Base-by-base conservation (phyloP, 805 yeast genomes). In the Kluyveromyces dobzhanskii region DNA sequence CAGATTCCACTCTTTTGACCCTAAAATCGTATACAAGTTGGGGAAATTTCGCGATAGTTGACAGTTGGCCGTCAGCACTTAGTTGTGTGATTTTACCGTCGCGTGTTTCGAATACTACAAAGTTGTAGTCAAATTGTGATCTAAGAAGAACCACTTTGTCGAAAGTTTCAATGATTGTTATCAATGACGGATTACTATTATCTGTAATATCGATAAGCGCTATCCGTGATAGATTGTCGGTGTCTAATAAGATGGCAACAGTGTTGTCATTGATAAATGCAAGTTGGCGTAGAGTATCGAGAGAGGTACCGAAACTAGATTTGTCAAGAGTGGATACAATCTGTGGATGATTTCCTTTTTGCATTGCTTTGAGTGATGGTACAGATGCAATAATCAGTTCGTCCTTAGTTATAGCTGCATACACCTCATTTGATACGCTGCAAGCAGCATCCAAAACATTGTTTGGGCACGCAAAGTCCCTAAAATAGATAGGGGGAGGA, bases 401-500 rank as follows among this genome's bases (percentile, higher is more conserved):
- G n/a, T 61, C 51, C 41, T 73, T 67, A 1, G 81, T 70, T 28
- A 82, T 58, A 0, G 76, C 70, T 0, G 85, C 88, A 50, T 74
- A 73, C 3, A 56, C 47, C 38, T 71, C 73, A 56, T 82, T 85
- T 9, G 75, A 65, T 37, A 70, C 59, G 44, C 80, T 74, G 4
- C 78, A 73, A 0, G 94, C 82, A 31, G 75, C 73, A 51, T 82
- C 85, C 16, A 69, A 57, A 6, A 86, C 76, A 41, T 75, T 75
- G 1, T 64, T 67, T 7, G 66, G 67, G 10, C 77, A 63, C 8
- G 70, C 74, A 37, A 85, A 59, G 35, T 78, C 84, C 42, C 94
- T 71, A 54, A 71, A 80, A 17, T 85, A 72, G 55, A 85, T 76
- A 31, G 99, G 99, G 1, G 99, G 99, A 3, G 99, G 99, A 9